Percentiles rank a stretch among this genome's conserved stretches.
Evolutionary conservation across 2,329 filamentous ascomycete genomes (phyloP).

Genomic region (Geosmithia morbida): DNA sequence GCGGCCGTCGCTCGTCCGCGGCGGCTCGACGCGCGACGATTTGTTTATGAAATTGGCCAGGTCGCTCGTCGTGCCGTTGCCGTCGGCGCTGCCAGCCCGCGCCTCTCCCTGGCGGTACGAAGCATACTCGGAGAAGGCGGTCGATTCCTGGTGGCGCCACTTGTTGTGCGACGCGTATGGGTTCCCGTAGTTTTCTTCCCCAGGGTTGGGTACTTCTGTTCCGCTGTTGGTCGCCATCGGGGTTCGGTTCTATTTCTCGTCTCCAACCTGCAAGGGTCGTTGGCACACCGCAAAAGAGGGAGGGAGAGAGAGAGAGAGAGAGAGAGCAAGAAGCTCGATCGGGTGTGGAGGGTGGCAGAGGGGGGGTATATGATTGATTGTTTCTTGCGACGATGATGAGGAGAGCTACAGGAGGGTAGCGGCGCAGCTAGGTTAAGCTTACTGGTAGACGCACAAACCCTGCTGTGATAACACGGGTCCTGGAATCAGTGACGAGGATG

Average conservation of each 20-base stretch:
- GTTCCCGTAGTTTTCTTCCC: conserved; percentile 24
- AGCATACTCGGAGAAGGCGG: conserved; percentile 36
- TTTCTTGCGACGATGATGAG: too few relatives aligned
- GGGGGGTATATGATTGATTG: too few relatives aligned
- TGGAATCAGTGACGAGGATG: too few relatives aligned
- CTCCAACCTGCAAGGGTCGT: too few relatives aligned
- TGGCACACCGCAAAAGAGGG: too few relatives aligned
- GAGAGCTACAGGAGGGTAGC: too few relatives aligned
- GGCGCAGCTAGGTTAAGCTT: neutral
- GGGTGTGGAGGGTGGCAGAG: too few relatives aligned
- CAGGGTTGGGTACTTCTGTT: conserved; percentile 6
- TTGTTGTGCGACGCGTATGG: conserved; percentile 40
- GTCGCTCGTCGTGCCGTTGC: conserved; percentile 27
- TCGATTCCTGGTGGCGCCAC: conserved; percentile 52
- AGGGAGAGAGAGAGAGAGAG: neutral
- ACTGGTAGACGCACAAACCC: neutral
- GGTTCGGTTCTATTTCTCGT: too few relatives aligned
- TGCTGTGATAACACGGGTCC: too few relatives aligned
- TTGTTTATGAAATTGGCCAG: conserved; percentile 42
- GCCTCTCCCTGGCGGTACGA: conserved; percentile 11
- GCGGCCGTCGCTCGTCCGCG: conserved; percentile 7
- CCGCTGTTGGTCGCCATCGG: conserved; percentile 1
- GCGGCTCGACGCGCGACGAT: conserved; percentile 27
- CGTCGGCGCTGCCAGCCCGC: conserved; percentile 10
- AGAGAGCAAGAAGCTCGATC: neutral